Base-by-base conservation (phyloP, 2,329 filamentous ascomycete species). In the Penicillium psychrosexuale region DNA sequence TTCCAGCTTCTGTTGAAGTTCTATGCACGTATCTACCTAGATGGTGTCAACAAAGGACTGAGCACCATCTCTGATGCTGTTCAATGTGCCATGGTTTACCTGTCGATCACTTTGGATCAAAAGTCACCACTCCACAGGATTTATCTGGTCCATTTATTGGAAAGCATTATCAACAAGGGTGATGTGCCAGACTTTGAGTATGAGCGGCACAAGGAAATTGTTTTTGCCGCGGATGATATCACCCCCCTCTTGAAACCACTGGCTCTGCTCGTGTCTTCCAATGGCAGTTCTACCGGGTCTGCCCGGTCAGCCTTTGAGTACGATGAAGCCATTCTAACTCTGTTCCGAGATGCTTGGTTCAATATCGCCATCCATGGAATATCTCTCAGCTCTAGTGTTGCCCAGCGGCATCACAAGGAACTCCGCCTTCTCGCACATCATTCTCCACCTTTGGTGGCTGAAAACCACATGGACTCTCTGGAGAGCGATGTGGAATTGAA, bases 401-500 rank as follows among this genome's bases (percentile, higher is more conserved):
- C 87, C 17, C 87, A 86, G 69, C 83, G 84, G 61, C 85, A 95
- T 65, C 74, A 86, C 47, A 82, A 87, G 54, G 91, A 97, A 68
- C 80, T 99, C 19, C 85, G 89, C 24, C 80, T 90, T 34, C 86
- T 99, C 69, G 93, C 95, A 1, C 84, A 91, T 48, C 87, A 96
- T 72, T 96, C 92, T 12, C 87, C 89, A 28, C 89, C 94, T 0
- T 77, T 99, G 51, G 88, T 99, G 31, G 86, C 92, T 2, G 91
- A 96, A 68, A 89, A 95, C 69, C 86, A 91, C 55, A 88, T 90
- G 30, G 92, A 96, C 64, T 87, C 95, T 68, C 82, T 94, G 9
- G 94, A 99, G 72, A 97, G 92, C 70, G 94, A 97, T 62, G 93
- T 99, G 52, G 94, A 99, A 68, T 82, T 99, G 38, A 97, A 99